A percentile compares a stretch with the other conserved stretches of the same genome.
phyloP scores from a whole-genome alignment of 2,329 filamentous ascomycete genomes.

The Tolypocladium inflatum region DNA sequence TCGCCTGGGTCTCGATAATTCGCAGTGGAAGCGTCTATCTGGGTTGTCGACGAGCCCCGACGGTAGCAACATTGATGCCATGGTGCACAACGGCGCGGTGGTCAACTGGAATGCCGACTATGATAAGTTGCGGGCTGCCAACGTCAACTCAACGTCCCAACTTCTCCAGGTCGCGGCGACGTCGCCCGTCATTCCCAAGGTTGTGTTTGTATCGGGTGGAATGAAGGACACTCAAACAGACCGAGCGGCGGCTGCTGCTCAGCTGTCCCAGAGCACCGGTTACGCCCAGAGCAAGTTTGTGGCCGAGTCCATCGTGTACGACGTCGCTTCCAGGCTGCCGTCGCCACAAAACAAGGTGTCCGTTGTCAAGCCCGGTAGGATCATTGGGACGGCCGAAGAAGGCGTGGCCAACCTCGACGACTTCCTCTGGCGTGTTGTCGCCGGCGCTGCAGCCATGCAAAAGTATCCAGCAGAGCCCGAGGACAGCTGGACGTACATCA shows the following conservation, averaged over 20 bases:
- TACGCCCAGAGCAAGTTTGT: slow-evolving; percentile 15
- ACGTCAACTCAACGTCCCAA: slow-evolving; percentile 42
- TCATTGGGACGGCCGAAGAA: slow-evolving; percentile 8
- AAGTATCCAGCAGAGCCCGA: slow-evolving; percentile 3
- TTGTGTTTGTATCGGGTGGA: slow-evolving; percentile 15
- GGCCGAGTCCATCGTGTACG: slow-evolving; percentile 9
- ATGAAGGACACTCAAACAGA: not conserved
- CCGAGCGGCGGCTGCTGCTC: not conserved
- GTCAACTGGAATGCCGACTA: slow-evolving; percentile 79
- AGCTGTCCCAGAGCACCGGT: not conserved
- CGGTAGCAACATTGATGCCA: slow-evolving; percentile 51
- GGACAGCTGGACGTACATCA: slow-evolving; percentile 8
- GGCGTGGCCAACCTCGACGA: slow-evolving; percentile 14
- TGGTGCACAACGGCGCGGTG: slow-evolving; percentile 73
- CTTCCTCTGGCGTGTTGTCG: slow-evolving; percentile 11
- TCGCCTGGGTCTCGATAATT: slow-evolving; percentile 2
- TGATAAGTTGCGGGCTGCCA: slow-evolving; percentile 58
- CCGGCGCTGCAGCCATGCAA: slow-evolving; percentile 5
- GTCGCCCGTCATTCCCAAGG: slow-evolving; percentile 8
- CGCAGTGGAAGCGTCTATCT: slow-evolving; percentile 48
- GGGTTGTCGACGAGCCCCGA: slow-evolving; percentile 12
- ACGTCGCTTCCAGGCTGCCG: not conserved
- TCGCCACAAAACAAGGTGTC: slow-evolving; percentile 5
- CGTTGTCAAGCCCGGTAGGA: slow-evolving; percentile 12
- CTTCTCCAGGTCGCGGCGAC: slow-evolving; percentile 7